Percentiles rank a stretch among this genome's conserved stretches.
phyloP scores from a whole-genome alignment of 352 stramenopile genomes.

The Pythium aphanidermatum region DNA sequence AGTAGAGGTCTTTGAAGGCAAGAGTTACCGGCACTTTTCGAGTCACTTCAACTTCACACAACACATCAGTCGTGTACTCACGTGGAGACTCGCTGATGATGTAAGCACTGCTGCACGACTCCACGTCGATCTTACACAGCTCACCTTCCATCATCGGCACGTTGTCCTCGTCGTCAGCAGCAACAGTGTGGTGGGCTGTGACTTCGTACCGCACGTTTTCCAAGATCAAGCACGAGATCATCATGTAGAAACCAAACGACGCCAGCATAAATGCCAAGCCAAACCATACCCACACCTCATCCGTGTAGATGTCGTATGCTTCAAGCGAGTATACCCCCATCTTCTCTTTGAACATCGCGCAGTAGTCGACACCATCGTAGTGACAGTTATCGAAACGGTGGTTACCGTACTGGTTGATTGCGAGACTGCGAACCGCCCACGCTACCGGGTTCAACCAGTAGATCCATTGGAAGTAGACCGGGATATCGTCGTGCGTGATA shows the following conservation, averaged over 20 bases:
- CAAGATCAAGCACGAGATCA: conserved; percentile 28
- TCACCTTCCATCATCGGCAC: too few relatives aligned
- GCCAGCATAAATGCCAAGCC: conserved; percentile 28
- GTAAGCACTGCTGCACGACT: too few relatives aligned
- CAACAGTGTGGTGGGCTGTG: too few relatives aligned
- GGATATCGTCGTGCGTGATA: conserved; percentile 23
- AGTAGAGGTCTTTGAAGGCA: conserved; percentile 39
- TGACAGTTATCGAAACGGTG: not conserved
- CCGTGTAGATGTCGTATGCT: conserved; percentile 32
- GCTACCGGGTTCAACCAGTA: conserved; percentile 36
- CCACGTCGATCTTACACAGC: too few relatives aligned
- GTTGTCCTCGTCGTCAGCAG: too few relatives aligned
- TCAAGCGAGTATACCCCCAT: conserved; percentile 28
- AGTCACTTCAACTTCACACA: not conserved
- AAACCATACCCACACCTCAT: conserved; percentile 29
- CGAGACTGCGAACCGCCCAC: conserved; percentile 16
- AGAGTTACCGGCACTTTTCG: conserved; percentile 26
- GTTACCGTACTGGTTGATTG: conserved; percentile 12
- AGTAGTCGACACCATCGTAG: conserved; percentile 8
- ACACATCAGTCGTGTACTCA: not conserved
- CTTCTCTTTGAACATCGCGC: not conserved
- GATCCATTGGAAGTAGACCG: conserved; percentile 9
- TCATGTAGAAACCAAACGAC: conserved; percentile 26
- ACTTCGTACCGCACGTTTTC: conserved; percentile 30
- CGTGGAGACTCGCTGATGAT: not conserved